These are phyloP conservation scores for Lentinula sp. DNA, from an alignment of 768 basidiomycete genomes.

Conservation along the genomic window DNA sequence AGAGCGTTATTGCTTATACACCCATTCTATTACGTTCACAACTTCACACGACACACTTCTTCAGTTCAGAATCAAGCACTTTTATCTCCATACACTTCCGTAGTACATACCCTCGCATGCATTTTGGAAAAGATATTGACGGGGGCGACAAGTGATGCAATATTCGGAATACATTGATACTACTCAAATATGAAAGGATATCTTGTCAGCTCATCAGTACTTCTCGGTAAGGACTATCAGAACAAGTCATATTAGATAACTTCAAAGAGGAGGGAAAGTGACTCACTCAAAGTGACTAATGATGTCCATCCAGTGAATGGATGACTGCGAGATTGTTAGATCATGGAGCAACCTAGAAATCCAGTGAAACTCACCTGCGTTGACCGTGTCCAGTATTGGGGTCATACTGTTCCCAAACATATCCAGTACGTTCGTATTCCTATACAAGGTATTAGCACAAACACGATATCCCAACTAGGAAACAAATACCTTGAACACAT, in stretches of 20 bases:
- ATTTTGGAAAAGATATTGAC: too few species aligned
- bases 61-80: not conserved
- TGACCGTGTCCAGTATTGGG: constrained; percentile 74
- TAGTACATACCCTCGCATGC: not conserved
- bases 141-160: too few species aligned
- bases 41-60: not conserved
- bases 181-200: not conserved
- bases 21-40: not conserved
- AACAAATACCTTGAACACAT: constrained; percentile 62
- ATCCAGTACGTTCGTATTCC: constrained; percentile 92
- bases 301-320: constrained; percentile 99
- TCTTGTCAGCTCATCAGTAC: constrained; percentile 30
- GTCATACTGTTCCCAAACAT: constrained; percentile 98
- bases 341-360: constrained; percentile 5
- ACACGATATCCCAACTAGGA: not conserved
- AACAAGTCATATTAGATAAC: constrained; percentile 7
- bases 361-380: constrained; percentile 12
- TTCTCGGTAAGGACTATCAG: constrained; percentile 60
- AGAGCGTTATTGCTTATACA: not conserved
- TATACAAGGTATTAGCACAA: constrained; percentile 18
- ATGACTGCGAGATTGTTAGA: constrained; percentile 46
- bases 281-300: constrained; percentile 78
- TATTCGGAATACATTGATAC: not conserved
- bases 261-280: constrained; percentile 10
- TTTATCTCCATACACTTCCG: not conserved